Evolutionary conservation across 129 eudicot species (phyloP).

Genomic region (Dittrichia graveolens): DNA sequence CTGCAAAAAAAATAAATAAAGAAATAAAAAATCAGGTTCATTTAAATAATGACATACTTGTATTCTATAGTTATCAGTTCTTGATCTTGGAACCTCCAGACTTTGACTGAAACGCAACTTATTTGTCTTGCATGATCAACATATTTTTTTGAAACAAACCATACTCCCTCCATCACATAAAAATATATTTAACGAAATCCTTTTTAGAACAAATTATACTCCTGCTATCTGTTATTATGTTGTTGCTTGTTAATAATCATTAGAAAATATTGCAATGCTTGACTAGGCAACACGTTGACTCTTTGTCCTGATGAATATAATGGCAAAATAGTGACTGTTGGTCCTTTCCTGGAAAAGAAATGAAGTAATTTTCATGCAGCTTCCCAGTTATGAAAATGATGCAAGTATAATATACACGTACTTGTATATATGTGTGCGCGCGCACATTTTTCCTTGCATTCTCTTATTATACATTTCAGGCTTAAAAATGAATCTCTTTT

Average conservation of each 20-base stretch:
- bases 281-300: neutral
- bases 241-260: neutral
- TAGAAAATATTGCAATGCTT: neutral
- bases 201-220: neutral
- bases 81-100: neutral
- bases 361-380: neutral
- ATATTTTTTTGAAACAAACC: conserved; percentile 2
- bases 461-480: neutral
- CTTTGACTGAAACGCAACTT: neutral
- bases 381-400: neutral
- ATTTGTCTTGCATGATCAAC: neutral
- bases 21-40: neutral
- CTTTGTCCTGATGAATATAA: neutral
- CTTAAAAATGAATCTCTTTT: neutral
- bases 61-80: neutral
- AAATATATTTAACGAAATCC: neutral
- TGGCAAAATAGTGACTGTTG: neutral
- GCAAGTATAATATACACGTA: neutral
- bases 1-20: conserved; percentile 38
- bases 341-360: neutral
- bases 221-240: neutral
- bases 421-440: neutral
- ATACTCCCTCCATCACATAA: neutral
- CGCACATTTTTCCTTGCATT: neutral
- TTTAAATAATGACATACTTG: conserved; percentile 13